Percentiles rank a stretch among this genome's conserved stretches.
These are phyloP conservation scores for Salvia sclarea DNA, from an alignment of 305 asterid genomes.

Conservation along the genomic window DNA sequence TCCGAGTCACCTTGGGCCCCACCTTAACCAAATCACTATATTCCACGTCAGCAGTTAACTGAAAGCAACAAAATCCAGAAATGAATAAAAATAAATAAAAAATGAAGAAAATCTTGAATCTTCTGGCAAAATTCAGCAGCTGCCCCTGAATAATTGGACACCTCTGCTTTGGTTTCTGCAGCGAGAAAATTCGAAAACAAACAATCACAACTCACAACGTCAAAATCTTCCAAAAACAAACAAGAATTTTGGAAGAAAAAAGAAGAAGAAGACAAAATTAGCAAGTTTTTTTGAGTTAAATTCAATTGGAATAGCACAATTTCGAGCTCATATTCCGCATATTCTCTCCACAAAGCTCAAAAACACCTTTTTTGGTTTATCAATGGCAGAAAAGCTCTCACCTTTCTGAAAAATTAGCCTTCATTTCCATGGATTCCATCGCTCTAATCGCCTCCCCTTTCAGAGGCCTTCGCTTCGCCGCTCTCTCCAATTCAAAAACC, in stretches of 20 bases:
- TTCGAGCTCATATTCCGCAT: conserved; percentile 18
- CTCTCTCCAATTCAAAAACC: conserved; percentile 28
- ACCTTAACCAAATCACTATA: neutral
- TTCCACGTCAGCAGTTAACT: neutral
- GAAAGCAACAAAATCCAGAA: neutral
- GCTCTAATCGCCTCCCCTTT: conserved; percentile 34
- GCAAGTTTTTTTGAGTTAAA: neutral
- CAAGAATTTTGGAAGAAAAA: no score
- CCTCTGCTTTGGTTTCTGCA: neutral
- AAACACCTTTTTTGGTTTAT: conserved; percentile 10
- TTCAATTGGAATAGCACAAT: conserved; percentile 4
- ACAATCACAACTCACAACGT: conserved; percentile 4
- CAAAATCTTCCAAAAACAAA: neutral
- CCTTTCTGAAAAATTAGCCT: neutral
- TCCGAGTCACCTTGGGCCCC: neutral
- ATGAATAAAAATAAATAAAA: neutral
- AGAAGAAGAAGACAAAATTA: neutral
- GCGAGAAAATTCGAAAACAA: neutral
- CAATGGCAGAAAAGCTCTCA: conserved; percentile 19
- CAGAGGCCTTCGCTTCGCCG: conserved; percentile 34
- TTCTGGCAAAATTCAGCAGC: conserved; percentile 1
- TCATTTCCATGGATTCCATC: conserved; percentile 50
- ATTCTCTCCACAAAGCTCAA: conserved; percentile 20
- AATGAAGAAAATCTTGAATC: conserved; percentile 17
- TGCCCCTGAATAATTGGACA: conserved; percentile 15